Evolutionary conservation across 2,329 filamentous ascomycete genomes (phyloP).

Genomic region (Amauroascus niger): DNA sequence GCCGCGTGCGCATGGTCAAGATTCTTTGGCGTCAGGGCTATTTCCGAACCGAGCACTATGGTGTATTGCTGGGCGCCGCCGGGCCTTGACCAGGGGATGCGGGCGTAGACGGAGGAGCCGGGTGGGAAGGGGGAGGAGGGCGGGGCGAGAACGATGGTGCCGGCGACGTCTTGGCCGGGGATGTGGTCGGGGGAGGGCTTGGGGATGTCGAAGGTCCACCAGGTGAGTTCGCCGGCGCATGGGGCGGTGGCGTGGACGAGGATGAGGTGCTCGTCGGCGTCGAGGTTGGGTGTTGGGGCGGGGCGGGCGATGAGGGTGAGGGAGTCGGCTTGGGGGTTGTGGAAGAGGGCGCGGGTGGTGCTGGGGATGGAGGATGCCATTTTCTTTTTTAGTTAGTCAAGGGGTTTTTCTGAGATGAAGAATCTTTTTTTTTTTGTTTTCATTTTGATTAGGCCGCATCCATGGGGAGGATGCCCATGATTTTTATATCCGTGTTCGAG

Average conservation of each 20-base stretch:
- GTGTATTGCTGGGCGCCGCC: conserved; percentile 35
- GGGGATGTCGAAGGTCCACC: conserved; percentile 24
- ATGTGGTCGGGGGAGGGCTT: conserved; percentile 27
- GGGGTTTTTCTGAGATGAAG: not conserved
- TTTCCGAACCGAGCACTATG: conserved; percentile 28
- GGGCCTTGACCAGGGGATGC: conserved; percentile 27
- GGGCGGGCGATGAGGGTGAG: conserved; percentile 11
- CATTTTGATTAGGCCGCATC: too few relatives aligned
- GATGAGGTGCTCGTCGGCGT: conserved; percentile 32
- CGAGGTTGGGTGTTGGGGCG: conserved; percentile 20
- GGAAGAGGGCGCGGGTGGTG: conserved; percentile 13
- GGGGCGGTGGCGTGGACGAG: conserved; percentile 32
- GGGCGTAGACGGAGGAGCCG: conserved; percentile 34
- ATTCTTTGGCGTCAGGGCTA: conserved; percentile 29
- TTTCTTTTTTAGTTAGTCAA: not conserved
- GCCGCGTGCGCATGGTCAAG: conserved; percentile 32
- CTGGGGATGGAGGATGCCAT: not conserved
- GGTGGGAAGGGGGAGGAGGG: conserved; percentile 30
- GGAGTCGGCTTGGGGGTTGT: conserved; percentile 9
- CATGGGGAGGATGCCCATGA: too few relatives aligned
- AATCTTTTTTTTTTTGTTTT: too few relatives aligned
- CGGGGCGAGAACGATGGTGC: conserved; percentile 31
- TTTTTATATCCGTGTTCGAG: too few relatives aligned
- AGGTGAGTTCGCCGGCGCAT: conserved; percentile 37
- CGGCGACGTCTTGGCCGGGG: conserved; percentile 38